Base-by-base conservation (phyloP, 495 filamentous ascomycete genomes). In the Podospora bellae-mahoneyi region DNA sequence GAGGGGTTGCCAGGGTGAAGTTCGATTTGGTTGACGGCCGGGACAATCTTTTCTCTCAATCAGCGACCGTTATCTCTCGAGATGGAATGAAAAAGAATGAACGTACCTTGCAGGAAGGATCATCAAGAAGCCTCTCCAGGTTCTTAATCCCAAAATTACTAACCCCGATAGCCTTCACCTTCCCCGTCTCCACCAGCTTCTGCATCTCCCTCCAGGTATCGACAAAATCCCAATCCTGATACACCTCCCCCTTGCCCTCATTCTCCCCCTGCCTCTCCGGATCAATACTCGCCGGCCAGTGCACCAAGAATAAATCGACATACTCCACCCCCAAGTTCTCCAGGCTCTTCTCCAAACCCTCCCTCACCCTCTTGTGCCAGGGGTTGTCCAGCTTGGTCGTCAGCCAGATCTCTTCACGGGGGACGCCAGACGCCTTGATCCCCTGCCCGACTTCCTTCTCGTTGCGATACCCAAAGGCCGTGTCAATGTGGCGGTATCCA, bases 21-120 rank as follows among this genome's bases (percentile, higher is more conserved):
- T 79, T 97, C 93, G 75, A 96, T 89, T 82, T 97, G 92, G 85
- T 96, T 96, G 70, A 94, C 92, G 10, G 91, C 90, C 16, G 93
- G 93, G 61, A 90, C 83, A 71, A 88, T 90, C 85, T 87, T 77
- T 69, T 58, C 3, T 9, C 54, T 34, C 2, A 2, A 10, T 48
- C 13, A 48, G 39, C 13, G 23, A 39, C 34, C 34, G 0, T 0
- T 39, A 10, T 39, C 10, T 39, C 10, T 39, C 6, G 34, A 10
- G 34, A 6, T 39, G 59, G n/a, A 23, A 23, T 23, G 1, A 23
- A 23, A 23, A 23, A 23, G 19, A 28, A 1, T 56, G 30, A n/a
- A 66, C 74, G 48, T 70, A 81, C 80, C 76, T 81, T 80, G 74
- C 76, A 77, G 67, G 76, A 79, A 53, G 78, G 77, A 86, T 89